A percentile compares a stretch with the other conserved stretches of the same genome.
Conservation (phyloP, 257 asterid genomes). For the Gentiana dahurica region DNA sequence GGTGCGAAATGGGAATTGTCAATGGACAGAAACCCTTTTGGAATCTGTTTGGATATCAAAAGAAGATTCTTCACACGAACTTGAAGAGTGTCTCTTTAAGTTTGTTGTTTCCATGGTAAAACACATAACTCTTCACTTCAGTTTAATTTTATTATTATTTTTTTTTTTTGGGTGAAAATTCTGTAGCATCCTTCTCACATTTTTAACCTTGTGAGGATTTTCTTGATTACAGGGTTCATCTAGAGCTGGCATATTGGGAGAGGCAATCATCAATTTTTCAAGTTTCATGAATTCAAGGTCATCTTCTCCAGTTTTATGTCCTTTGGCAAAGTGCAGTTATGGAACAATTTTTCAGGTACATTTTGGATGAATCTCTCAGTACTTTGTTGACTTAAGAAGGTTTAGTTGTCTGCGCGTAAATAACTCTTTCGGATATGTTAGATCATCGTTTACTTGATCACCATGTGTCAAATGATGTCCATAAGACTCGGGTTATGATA, state of each 20-base stretch:
- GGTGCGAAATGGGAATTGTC: slow-evolving; percentile 65
- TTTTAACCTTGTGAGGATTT: background rate
- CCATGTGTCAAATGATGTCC: background rate
- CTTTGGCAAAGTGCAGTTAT: slow-evolving; percentile 59
- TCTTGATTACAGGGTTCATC: slow-evolving; percentile 49
- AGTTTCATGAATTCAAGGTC: slow-evolving; percentile 34
- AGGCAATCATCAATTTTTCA: slow-evolving; percentile 50
- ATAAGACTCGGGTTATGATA: no score
- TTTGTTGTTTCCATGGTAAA: slow-evolving; percentile 61
- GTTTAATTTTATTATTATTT: background rate
- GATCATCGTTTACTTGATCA: background rate
- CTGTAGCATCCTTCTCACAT: background rate
- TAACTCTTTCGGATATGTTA: background rate
- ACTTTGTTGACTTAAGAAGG: no score
- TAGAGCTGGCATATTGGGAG: slow-evolving; percentile 73
- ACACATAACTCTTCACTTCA: background rate
- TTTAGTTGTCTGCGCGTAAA: background rate
- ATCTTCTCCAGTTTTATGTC: slow-evolving; percentile 52
- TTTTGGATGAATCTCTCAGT: no score
- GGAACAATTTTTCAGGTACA: slow-evolving; percentile 67
- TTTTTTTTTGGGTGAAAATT: background rate
- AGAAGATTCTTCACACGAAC: slow-evolving; percentile 35
- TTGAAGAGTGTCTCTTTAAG: slow-evolving; percentile 61
- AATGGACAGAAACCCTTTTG: slow-evolving; percentile 61
- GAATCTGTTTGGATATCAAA: slow-evolving; percentile 56